Base-by-base conservation (phyloP, 371 early-diverging fungal species). In the Coemansia sp. region DNA sequence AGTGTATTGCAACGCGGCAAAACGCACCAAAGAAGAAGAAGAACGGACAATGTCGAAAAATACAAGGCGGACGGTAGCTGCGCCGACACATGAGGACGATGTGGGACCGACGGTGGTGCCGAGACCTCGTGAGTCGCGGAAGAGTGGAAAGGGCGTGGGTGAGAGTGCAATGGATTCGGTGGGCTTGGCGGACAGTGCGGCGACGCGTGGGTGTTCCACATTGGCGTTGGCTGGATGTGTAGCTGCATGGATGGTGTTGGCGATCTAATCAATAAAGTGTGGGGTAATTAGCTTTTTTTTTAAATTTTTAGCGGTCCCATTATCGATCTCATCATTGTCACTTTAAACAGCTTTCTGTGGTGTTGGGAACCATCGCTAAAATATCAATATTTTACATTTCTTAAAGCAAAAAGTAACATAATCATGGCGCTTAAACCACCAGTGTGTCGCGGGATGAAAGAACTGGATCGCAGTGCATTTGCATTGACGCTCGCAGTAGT, bases 401-500 rank as follows among this genome's bases (percentile, higher is more conserved):
- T 33, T 33, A 8, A 8, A 33, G 33, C 33, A 33, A 33, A 33
- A 33, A 33, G 33, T 33, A 33, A 8, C 33, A 33, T 8, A 21
- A 52, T 16, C 40, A 71, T 62, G 53, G 57, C 69, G 65, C 69
- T 80, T 51, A 75, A 65, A 37, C 80, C 81, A 14, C 75, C 78
- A 1, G 67, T 65, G 9, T 71, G 69, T 28, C 75, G 82, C 25
- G 78, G 80, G 18, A 72, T 82, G 69, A 79, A 75, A 66, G 70
- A 70, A 55, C 79, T 91, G 59, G 88, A 90, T 71, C 77, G 85
- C 21, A 83, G 87, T 14, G 82, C 86, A 33, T 92, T 92, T 68
- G 84, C 72, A 33, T 80, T 82, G 20, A 79, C 85, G 0, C 64
- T 89, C 37, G 65, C 83, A 18, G 84, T 85, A 12, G 68, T 84